Evolutionary conservation across 2,329 filamentous ascomycete genomes (phyloP).

Genomic region (Diplodia seriata): DNA sequence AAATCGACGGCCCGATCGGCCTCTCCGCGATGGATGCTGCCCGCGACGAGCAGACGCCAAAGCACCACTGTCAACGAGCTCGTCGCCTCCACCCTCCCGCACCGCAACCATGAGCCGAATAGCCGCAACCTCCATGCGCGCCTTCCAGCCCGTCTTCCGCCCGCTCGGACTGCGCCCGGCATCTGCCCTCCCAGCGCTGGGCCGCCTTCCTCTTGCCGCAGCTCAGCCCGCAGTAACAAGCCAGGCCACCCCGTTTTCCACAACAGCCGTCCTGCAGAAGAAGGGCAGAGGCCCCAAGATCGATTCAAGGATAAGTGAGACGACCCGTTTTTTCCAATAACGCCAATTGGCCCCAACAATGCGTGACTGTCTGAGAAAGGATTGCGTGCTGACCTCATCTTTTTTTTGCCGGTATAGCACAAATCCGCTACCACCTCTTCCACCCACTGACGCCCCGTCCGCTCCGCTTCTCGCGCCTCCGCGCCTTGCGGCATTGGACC

Average conservation of each 20-base stretch:
- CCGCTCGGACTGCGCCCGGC: conserved; percentile 11
- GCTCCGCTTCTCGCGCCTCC: conserved; percentile 85
- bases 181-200: conserved; percentile 1
- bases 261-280: conserved; percentile 28
- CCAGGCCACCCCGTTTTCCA: conserved; percentile 31
- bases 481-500: conserved; percentile 94
- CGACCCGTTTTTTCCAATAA: conserved; percentile 34
- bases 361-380: not conserved
- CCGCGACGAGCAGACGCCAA: not conserved
- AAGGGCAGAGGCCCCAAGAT: conserved; percentile 23
- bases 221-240: conserved; percentile 3
- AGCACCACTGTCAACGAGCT: not conserved
- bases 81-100: not conserved
- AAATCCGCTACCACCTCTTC: conserved; percentile 73
- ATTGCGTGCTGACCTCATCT: not conserved
- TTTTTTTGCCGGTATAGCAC: conserved; percentile 49
- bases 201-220: conserved; percentile 23
- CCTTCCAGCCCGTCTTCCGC: conserved; percentile 32
- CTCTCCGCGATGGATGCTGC: not conserved
- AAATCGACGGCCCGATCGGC: conserved; percentile 30
- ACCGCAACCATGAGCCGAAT: conserved; percentile 24
- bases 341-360: conserved; percentile 23
- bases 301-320: conserved; percentile 34
- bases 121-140: conserved; percentile 15
- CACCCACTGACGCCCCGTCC: conserved; percentile 75